These are phyloP conservation scores for Acaromyces ingoldii DNA, from an alignment of 1,284 basidiomycete species.

Conservation along the genomic window DNA sequence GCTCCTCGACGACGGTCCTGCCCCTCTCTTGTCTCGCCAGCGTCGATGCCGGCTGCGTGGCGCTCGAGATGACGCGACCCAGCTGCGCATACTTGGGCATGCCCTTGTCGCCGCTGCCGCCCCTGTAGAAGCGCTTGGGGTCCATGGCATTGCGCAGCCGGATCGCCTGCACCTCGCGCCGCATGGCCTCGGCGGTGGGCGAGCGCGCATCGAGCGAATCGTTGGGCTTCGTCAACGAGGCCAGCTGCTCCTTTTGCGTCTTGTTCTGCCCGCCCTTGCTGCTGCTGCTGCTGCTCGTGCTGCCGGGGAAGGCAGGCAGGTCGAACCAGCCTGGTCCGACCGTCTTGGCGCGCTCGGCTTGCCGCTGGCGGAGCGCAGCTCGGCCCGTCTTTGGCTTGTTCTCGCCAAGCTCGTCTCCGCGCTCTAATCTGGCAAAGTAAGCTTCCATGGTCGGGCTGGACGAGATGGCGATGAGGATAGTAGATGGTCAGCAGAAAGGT, in stretches of 20 bases:
- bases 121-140: slow-evolving; percentile 87
- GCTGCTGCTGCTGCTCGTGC: slow-evolving; percentile 62
- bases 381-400: not conserved
- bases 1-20: slow-evolving; percentile 76
- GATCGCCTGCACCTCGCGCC: slow-evolving; percentile 87
- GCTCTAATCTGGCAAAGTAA: not conserved
- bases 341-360: slow-evolving; percentile 39
- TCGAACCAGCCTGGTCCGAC: slow-evolving; percentile 85
- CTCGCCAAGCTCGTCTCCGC: not conserved
- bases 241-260: slow-evolving; percentile 20
- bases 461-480: too few relatives aligned
- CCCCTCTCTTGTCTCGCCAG: slow-evolving; percentile 69
- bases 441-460: too few relatives aligned
- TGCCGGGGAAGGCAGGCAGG: slow-evolving; percentile 74
- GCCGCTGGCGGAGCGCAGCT: not conserved
- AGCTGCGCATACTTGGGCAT: slow-evolving; percentile 65
- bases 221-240: slow-evolving; percentile 20
- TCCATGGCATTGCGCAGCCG: slow-evolving; percentile 86
- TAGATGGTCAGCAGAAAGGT: too few relatives aligned
- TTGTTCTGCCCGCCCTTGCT: slow-evolving; percentile 8
- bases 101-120: slow-evolving; percentile 62
- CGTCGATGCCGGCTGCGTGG: slow-evolving; percentile 59
- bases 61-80: not conserved
- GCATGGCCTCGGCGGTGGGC: slow-evolving; percentile 58
- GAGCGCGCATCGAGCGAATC: slow-evolving; percentile 33